Percentiles rank a stretch among this genome's conserved stretches.
Conservation (phyloP, 2,329 filamentous ascomycete genomes). For the Cladosporium sp. region DNA sequence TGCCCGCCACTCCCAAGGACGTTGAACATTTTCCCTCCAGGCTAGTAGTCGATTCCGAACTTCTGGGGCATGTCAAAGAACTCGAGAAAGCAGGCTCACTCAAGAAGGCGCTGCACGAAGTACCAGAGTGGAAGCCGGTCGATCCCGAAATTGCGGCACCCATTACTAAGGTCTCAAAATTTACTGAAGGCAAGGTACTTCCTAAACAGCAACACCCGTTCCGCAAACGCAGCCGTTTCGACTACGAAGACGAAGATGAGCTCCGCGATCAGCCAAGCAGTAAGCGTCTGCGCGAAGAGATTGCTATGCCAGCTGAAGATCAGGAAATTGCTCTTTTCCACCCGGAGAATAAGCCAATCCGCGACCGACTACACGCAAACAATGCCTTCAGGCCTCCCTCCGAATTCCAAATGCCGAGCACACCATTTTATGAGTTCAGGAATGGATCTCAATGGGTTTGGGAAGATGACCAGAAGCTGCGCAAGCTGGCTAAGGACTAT, state of each 20-base stretch:
- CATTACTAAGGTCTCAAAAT: slow-evolving; percentile 61
- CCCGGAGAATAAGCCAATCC: slow-evolving; percentile 79
- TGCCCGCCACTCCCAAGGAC: slow-evolving; percentile 22
- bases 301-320: slow-evolving; percentile 59
- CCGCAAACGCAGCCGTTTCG: slow-evolving; percentile 73
- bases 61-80: slow-evolving; percentile 19
- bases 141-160: background rate
- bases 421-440: slow-evolving; percentile 83
- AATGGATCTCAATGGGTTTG: slow-evolving; percentile 86
- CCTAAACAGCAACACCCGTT: slow-evolving; percentile 60
- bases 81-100: slow-evolving; percentile 24
- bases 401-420: slow-evolving; percentile 83
- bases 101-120: slow-evolving; percentile 20
- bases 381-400: slow-evolving; percentile 91
- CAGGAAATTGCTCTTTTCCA: slow-evolving; percentile 80
- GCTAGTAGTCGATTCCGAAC: slow-evolving; percentile 25
- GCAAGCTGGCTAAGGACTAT: slow-evolving; percentile 78
- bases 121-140: slow-evolving; percentile 17
- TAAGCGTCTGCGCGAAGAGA: slow-evolving; percentile 35
- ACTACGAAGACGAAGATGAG: slow-evolving; percentile 64
- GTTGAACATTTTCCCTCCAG: slow-evolving; percentile 14
- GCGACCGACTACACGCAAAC: slow-evolving; percentile 81
- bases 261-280: slow-evolving; percentile 29
- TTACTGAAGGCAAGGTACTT: slow-evolving; percentile 72
- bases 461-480: slow-evolving; percentile 84